Conservation (phyloP, 768 basidiomycete species). For the Filobasidium floriforme region DNA sequence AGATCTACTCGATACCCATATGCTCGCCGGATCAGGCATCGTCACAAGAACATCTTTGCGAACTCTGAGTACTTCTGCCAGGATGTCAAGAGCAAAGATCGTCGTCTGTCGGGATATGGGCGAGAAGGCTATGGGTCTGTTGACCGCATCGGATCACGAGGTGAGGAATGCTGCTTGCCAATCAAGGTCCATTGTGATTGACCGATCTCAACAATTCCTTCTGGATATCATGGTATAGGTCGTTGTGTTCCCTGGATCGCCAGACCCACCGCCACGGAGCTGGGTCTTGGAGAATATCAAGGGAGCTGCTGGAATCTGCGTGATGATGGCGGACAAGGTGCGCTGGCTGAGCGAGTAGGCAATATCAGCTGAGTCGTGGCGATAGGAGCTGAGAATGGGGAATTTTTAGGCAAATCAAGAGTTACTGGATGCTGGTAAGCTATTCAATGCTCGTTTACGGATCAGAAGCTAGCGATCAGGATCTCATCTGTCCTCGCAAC, state of each 20-base stretch:
- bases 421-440: slow-evolving; percentile 55
- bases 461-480: too few species aligned
- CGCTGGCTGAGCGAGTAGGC: slow-evolving; percentile 23
- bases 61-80: background rate
- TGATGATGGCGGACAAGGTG: slow-evolving; percentile 69
- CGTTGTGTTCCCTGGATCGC: slow-evolving; percentile 54
- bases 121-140: slow-evolving; percentile 26
- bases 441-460: background rate
- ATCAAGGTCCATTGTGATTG: too few species aligned
- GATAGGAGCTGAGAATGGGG: slow-evolving; percentile 27
- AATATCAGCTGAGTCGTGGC: slow-evolving; percentile 21
- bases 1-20: too few species aligned
- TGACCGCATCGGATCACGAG: slow-evolving; percentile 21
- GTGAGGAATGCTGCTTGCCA: slow-evolving; percentile 8
- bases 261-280: slow-evolving; percentile 54
- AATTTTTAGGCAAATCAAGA: slow-evolving; percentile 61
- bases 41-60: background rate
- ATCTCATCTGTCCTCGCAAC: background rate
- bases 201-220: too few species aligned
- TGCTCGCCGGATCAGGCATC: too few species aligned
- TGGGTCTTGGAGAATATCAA: slow-evolving; percentile 69
- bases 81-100: slow-evolving; percentile 24
- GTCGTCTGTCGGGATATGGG: slow-evolving; percentile 36
- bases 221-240: background rate
- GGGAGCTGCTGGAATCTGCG: slow-evolving; percentile 57